Conservation (phyloP, 306 rosid genomes). For the Malus sieversii region DNA sequence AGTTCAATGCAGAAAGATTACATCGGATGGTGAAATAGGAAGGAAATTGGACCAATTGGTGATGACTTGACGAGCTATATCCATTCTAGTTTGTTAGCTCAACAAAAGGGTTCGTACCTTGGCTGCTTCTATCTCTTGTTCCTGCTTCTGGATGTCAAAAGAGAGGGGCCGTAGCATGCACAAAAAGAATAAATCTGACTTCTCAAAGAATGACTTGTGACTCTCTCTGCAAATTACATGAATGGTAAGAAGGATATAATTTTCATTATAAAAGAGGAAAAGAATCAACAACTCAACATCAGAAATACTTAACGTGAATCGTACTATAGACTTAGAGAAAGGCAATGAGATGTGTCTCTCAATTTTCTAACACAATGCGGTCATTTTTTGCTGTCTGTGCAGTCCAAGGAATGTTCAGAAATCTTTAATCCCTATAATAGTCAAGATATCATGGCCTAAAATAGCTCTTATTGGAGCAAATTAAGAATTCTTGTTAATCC, state of each 20-base stretch:
- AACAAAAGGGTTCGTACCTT: constrained; percentile 29
- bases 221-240: constrained; percentile 49
- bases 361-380: too few species aligned
- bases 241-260: neutral
- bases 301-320: neutral
- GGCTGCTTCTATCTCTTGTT: constrained; percentile 70
- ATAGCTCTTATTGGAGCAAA: neutral
- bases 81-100: neutral
- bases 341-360: neutral
- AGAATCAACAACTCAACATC: neutral
- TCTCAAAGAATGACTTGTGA: constrained; percentile 63
- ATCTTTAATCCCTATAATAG: neutral
- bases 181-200: constrained; percentile 69
- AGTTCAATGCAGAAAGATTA: neutral
- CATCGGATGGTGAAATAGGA: too few species aligned
- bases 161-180: constrained; percentile 68
- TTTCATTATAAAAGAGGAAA: neutral
- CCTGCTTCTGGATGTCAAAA: constrained; percentile 58
- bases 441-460: neutral
- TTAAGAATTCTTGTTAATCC: neutral
- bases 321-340: neutral
- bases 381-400: neutral
- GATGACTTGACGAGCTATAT: neutral
- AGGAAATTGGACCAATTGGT: neutral
- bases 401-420: neutral